Evolutionary conservation across 1,139 yeast genomes (phyloP), one percentile per base, ranked within the genome.

Genomic region (Scheffersomyces quercinus): DNA sequence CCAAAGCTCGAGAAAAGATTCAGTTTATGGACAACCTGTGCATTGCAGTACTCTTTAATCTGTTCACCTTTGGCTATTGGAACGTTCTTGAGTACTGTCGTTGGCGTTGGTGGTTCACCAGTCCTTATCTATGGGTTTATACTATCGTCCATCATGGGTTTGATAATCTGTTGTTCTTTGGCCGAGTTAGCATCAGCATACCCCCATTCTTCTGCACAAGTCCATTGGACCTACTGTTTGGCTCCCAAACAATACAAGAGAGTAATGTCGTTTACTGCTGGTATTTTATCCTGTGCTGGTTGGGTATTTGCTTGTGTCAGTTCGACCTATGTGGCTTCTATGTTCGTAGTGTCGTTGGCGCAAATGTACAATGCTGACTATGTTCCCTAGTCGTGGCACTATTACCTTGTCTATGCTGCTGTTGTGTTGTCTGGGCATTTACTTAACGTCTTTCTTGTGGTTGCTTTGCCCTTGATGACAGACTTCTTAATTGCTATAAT

Each of bases 151-250:
- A 39, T 52, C 0, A 52, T 55, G 41, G 63, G 58, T 42, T 50
- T 60, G 40, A 40, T 62, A 13, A 50, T 60, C 8, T 59, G 65
- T 42, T 54, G 48, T 37, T 55, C 62, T 30, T 45, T 63, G 38
- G 66, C 67, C 1, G 67, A 64, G 47, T 39, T 63, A 32, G 64
- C 65, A 2, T 54, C 63, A 14, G 65, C 65, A 5, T 62, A 53
- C 36, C 68, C 68, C 0, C 62, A 61, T 39, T 56, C 65, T 16
- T 56, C 65, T 7, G 68, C 65, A 20, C 68, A 62, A 45, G 58
- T 61, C 31, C 67, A 62, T 42, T 64, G 67, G 68, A 60, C 67
- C 9, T 53, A 59, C 48, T 53, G 52, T 28, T 48, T 62, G 16
- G 61, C 66, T 3, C 65, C 66, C 2, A 37, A 40, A 9, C 44